Percentiles rank a stretch among this genome's conserved stretches.
Conservation (phyloP, 1,284 basidiomycete species). For the Ganoderma boninense region DNA sequence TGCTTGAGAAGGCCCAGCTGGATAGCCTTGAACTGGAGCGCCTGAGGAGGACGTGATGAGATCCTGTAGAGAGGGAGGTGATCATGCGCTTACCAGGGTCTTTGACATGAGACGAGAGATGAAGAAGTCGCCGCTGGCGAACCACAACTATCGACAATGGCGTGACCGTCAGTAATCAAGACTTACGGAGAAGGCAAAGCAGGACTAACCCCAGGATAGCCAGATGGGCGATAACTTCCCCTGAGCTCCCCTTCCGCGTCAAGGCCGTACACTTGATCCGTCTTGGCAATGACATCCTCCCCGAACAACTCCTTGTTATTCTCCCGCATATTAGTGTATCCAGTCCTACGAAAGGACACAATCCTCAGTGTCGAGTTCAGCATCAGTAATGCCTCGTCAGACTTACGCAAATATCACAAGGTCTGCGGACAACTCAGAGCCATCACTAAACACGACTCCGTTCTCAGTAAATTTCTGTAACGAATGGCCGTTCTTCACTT, state of each 20-base stretch:
- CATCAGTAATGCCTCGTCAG: too few species aligned
- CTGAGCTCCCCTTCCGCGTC: conserved; percentile 62
- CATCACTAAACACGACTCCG: conserved; percentile 52
- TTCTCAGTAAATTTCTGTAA: conserved; percentile 46
- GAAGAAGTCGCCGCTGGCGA: conserved; percentile 28
- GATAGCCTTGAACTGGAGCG: conserved; percentile 23
- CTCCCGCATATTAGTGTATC: conserved; percentile 27
- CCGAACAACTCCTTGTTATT: conserved; percentile 49
- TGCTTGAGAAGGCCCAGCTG: conserved; percentile 21
- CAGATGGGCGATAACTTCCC: conserved; percentile 45
- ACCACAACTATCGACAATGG: conserved; percentile 15
- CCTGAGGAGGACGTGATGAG: neutral
- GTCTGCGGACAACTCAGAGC: conserved; percentile 53
- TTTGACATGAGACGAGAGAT: conserved; percentile 30
- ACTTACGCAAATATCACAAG: conserved; percentile 52
- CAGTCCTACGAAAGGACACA: conserved; percentile 14
- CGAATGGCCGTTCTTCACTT: conserved; percentile 50
- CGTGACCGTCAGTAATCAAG: neutral
- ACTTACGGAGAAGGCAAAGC: too few species aligned
- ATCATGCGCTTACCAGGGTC: conserved; percentile 20
- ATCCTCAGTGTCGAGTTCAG: neutral
- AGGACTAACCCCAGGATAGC: conserved; percentile 42
- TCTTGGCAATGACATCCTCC: conserved; percentile 53
- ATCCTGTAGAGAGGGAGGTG: neutral
- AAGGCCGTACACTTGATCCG: conserved; percentile 61